Conservation (phyloP, 345 rosid genomes). For the Geranium brycei region DNA sequence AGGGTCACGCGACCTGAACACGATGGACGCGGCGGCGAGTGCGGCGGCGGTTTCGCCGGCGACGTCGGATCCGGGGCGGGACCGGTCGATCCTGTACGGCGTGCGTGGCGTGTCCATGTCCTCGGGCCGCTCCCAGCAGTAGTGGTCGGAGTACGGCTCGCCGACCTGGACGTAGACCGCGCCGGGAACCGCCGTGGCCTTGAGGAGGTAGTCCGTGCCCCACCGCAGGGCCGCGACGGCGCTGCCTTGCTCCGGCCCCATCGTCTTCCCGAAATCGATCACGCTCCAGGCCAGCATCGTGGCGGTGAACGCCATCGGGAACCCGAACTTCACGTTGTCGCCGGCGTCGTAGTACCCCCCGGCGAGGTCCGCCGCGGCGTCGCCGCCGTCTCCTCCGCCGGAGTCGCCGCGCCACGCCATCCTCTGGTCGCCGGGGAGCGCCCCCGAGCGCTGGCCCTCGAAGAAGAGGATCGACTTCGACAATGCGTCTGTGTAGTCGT, state of each 20-base stretch:
- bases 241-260: conserved; percentile 50
- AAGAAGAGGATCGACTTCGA: conserved; percentile 88
- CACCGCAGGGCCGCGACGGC: conserved; percentile 66
- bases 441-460: conserved; percentile 92
- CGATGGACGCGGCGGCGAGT: conserved; percentile 83
- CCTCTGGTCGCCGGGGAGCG: conserved; percentile 59
- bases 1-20: conserved; percentile 48
- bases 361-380: conserved; percentile 45
- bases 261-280: conserved; percentile 57
- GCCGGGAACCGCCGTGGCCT: conserved; percentile 61
- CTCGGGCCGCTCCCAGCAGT: conserved; percentile 93
- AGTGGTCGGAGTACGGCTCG: conserved; percentile 77
- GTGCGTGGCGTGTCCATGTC: conserved; percentile 81
- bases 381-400: conserved; percentile 66
- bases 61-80: conserved; percentile 79
- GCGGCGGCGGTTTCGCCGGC: conserved; percentile 90
- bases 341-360: conserved; percentile 97
- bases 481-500: conserved; percentile 67
- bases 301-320: conserved; percentile 90
- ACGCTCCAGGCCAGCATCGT: conserved; percentile 88
- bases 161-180: conserved; percentile 88
- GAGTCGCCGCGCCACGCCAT: conserved; percentile 60
- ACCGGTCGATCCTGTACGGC: conserved; percentile 56
- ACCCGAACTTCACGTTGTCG: conserved; percentile 80
- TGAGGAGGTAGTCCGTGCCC: conserved; percentile 73